A percentile compares a stretch with the other conserved stretches of the same genome.
phyloP scores from a whole-genome alignment of 2,329 filamentous ascomycete species.

The Mariannaea elegans region DNA sequence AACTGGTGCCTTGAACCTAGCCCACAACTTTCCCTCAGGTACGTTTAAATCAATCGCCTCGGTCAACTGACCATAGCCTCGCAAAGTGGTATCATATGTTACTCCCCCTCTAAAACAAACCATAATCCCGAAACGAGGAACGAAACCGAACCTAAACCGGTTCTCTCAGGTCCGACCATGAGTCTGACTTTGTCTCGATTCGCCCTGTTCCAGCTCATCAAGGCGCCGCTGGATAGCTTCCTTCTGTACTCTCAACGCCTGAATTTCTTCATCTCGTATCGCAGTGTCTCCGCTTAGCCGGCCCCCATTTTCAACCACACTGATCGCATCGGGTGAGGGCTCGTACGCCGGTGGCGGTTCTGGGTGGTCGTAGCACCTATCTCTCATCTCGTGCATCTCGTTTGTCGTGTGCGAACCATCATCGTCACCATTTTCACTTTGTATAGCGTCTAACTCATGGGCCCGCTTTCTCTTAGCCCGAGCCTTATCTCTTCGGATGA shows the following conservation, averaged over 20 bases:
- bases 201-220: conserved; percentile 44
- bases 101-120: conserved; percentile 29
- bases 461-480: conserved; percentile 28
- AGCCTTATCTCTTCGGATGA: conserved; percentile 37
- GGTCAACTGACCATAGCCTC: conserved; percentile 28
- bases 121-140: conserved; percentile 15
- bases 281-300: conserved; percentile 33
- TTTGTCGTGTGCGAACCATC: conserved; percentile 26
- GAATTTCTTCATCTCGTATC: conserved; percentile 44
- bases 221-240: conserved; percentile 47
- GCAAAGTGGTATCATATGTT: conserved; percentile 45
- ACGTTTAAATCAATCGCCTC: conserved; percentile 28
- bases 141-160: background rate
- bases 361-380: conserved; percentile 18
- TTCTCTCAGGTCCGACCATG: conserved; percentile 16
- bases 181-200: conserved; percentile 25
- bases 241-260: conserved; percentile 45
- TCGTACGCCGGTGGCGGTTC: conserved; percentile 47
- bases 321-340: conserved; percentile 34
- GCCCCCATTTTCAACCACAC: conserved; percentile 33
- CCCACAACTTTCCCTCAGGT: conserved; percentile 9
- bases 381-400: conserved; percentile 25
- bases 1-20: conserved; percentile 4
- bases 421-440: conserved; percentile 19
- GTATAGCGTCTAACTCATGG: conserved; percentile 38